Evolutionary conservation across 1,284 basidiomycete genomes (phyloP).

Genomic region (Takashimella tepidaria): DNA sequence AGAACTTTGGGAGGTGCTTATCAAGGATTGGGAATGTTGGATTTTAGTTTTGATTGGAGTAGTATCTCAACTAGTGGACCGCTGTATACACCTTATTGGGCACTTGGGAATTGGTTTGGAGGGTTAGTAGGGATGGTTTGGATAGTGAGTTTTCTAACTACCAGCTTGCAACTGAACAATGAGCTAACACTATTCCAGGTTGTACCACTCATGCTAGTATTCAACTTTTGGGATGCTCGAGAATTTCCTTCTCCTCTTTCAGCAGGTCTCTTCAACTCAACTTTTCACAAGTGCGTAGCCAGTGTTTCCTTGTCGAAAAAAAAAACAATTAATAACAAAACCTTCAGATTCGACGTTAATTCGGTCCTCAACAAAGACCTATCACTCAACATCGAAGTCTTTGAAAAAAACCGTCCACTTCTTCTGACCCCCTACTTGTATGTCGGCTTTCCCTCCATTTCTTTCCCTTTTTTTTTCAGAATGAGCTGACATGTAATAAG

Average conservation of each 20-base stretch:
- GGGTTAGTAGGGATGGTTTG: slow-evolving; percentile 50
- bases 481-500: no score
- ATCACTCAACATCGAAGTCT: slow-evolving; percentile 48
- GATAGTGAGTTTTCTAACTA: slow-evolving; percentile 47
- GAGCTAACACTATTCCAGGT: no score
- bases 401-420: slow-evolving; percentile 46
- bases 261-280: slow-evolving; percentile 44
- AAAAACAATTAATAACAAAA: no score
- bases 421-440: slow-evolving; percentile 53
- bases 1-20: slow-evolving; percentile 51
- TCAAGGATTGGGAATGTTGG: slow-evolving; percentile 51
- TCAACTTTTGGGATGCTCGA: slow-evolving; percentile 51
- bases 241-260: slow-evolving; percentile 42
- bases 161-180: no score
- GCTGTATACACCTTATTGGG: slow-evolving; percentile 53
- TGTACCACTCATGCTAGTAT: slow-evolving; percentile 48
- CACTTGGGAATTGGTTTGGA: slow-evolving; percentile 47
- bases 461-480: no score
- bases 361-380: slow-evolving; percentile 45
- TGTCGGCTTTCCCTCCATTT: no score
- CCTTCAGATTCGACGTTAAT: slow-evolving; percentile 46
- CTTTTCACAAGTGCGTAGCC: slow-evolving; percentile 27
- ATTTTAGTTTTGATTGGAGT: slow-evolving; percentile 53
- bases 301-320: no score
- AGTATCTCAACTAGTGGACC: slow-evolving; percentile 49